Percentiles rank a stretch among this genome's conserved stretches.
Evolutionary conservation across 2,329 filamentous ascomycete species (phyloP).

Genomic region (Microdochium nivale): DNA sequence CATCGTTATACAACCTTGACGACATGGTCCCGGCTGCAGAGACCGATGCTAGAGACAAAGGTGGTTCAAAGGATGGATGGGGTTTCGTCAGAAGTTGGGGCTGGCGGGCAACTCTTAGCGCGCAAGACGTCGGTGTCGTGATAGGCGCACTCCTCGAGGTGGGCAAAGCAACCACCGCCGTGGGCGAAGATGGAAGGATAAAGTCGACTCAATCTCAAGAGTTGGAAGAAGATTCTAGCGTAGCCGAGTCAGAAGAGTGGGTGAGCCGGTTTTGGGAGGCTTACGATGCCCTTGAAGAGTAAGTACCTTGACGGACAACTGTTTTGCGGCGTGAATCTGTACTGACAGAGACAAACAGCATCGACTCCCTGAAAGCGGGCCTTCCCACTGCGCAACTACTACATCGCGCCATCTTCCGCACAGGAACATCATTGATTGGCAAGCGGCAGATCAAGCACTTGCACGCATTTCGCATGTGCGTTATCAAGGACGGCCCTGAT

Average conservation of each 20-base stretch:
- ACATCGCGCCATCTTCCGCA: slow-evolving; percentile 86
- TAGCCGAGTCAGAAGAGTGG: slow-evolving; percentile 53
- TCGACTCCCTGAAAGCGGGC: slow-evolving; percentile 67
- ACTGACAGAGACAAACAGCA: slow-evolving; percentile 37
- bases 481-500: slow-evolving; percentile 92
- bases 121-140: slow-evolving; percentile 88
- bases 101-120: slow-evolving; percentile 89
- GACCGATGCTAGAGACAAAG: slow-evolving; percentile 60
- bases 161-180: slow-evolving; percentile 46
- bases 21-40: slow-evolving; percentile 79
- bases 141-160: slow-evolving; percentile 90
- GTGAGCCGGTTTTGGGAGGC: slow-evolving; percentile 62
- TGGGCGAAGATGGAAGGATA: slow-evolving; percentile 23
- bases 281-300: slow-evolving; percentile 65
- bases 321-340: not conserved
- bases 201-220: slow-evolving; percentile 24
- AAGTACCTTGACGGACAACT: slow-evolving; percentile 20
- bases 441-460: slow-evolving; percentile 93
- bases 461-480: slow-evolving; percentile 85
- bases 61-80: slow-evolving; percentile 81
- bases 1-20: slow-evolving; percentile 86
- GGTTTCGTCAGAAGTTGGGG: slow-evolving; percentile 97
- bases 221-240: slow-evolving; percentile 34
- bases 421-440: slow-evolving; percentile 81
- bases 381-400: slow-evolving; percentile 81